Percentiles rank a stretch among this genome's conserved stretches.
Evolutionary conservation across 208 protist species (phyloP).

Genomic region (Trypanosoma platydactyli): DNA sequence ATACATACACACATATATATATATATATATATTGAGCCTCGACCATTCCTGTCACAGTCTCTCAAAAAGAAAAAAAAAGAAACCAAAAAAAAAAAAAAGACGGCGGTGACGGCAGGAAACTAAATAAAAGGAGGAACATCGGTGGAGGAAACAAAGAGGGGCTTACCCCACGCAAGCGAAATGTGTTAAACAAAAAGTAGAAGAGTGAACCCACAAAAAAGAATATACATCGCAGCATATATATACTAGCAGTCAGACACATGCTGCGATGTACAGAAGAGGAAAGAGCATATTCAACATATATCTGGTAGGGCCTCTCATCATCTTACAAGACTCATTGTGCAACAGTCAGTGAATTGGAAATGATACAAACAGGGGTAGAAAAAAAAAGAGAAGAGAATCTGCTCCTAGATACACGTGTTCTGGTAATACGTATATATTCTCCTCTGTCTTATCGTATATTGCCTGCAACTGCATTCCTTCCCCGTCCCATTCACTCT

Average conservation of each 20-base stretch:
- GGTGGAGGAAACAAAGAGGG: neutral
- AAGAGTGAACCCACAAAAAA: constrained; percentile 14
- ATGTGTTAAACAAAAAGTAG: neutral
- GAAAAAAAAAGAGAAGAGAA: too few species aligned
- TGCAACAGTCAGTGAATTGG: neutral
- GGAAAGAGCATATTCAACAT: neutral
- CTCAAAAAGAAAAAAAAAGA: constrained; percentile 12
- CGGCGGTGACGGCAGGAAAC: neutral
- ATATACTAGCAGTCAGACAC: neutral
- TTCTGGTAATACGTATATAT: too few species aligned
- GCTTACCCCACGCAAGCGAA: neutral
- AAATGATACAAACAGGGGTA: constrained; percentile 1
- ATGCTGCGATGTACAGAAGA: neutral
- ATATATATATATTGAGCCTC: too few species aligned
- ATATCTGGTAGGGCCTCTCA: neutral
- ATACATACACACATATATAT: too few species aligned
- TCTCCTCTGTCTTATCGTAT: too few species aligned
- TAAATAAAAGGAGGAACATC: neutral
- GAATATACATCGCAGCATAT: too few species aligned
- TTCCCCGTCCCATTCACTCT: too few species aligned
- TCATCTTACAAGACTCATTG: too few species aligned
- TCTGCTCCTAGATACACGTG: too few species aligned
- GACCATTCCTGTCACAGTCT: too few species aligned
- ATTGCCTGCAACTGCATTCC: too few species aligned
- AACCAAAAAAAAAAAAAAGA: constrained; percentile 4